Percentiles rank a stretch among this genome's conserved stretches.
Evolutionary conservation across 202 grass and related monocot species (phyloP).

Genomic region (Carex arenaria): DNA sequence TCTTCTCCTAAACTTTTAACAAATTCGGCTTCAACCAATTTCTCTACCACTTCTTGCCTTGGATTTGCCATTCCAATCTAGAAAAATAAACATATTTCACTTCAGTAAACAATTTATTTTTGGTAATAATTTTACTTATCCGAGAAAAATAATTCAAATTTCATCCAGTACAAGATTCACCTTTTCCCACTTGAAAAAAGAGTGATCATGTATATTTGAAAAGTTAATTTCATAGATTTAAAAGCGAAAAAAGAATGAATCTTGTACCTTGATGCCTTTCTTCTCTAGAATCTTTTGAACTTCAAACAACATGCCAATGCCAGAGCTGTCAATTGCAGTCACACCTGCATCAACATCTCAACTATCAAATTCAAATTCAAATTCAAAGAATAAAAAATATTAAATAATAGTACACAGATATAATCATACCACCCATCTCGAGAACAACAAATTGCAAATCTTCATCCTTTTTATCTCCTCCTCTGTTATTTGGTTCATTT

Average conservation of each 20-base stretch:
- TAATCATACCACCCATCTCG: constrained; percentile 62
- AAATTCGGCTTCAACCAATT: constrained; percentile 47
- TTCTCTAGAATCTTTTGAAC: constrained; percentile 48
- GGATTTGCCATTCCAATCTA: constrained; percentile 76
- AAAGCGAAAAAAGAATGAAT: no score
- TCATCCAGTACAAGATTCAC: no score
- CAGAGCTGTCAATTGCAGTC: constrained; percentile 75
- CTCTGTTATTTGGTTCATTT: constrained; percentile 37
- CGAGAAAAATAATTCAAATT: no score
- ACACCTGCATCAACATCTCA: constrained; percentile 40
- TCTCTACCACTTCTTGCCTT: constrained; percentile 52
- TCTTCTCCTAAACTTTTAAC: constrained; percentile 56
- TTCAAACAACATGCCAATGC: constrained; percentile 64
- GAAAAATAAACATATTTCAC: neutral
- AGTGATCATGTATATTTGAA: no score
- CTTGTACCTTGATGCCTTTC: constrained; percentile 48
- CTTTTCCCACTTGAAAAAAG: no score
- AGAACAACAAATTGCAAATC: constrained; percentile 62
- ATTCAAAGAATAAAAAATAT: neutral
- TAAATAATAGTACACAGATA: neutral
- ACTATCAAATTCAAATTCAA: neutral
- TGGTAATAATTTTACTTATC: no score
- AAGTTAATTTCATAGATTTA: no score
- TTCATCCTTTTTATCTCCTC: constrained; percentile 31
- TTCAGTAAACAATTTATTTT: neutral